phyloP scores from a whole-genome alignment of 2,329 filamentous ascomycete genomes.

The Beauveria pseudobassiana region DNA sequence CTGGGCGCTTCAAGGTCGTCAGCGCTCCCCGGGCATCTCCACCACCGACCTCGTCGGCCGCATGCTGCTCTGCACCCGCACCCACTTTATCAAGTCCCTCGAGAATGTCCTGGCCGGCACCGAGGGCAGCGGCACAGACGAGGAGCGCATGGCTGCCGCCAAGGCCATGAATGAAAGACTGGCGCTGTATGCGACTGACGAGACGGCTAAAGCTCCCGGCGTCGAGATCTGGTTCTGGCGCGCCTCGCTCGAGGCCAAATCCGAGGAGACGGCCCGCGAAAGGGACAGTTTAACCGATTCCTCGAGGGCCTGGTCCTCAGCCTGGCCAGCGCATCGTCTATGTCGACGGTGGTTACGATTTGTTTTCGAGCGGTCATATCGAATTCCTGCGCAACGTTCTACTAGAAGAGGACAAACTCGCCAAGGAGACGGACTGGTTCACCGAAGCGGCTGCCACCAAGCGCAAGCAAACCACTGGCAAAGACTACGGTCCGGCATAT shows the following conservation, averaged over 20 bases:
- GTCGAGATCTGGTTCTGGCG: constrained; percentile 83
- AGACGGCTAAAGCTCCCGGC: constrained; percentile 69
- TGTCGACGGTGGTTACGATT: constrained; percentile 92
- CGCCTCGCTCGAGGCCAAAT: constrained; percentile 42
- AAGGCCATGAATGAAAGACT: constrained; percentile 70
- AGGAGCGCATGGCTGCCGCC: constrained; percentile 58
- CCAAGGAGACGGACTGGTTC: constrained; percentile 66
- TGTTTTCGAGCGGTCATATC: constrained; percentile 95
- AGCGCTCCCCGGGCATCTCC: constrained; percentile 90
- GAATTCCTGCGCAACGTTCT: constrained; percentile 81
- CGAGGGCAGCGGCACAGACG: constrained; percentile 62
- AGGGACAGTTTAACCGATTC: constrained; percentile 58
- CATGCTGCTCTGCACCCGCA: constrained; percentile 93
- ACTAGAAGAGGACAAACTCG: constrained; percentile 63
- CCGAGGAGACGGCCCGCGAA: constrained; percentile 39
- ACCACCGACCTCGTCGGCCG: constrained; percentile 97
- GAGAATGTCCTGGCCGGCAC: constrained; percentile 59
- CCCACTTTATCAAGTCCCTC: constrained; percentile 83
- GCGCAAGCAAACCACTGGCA: constrained; percentile 52
- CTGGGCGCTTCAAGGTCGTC: constrained; percentile 90
- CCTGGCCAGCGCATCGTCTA: constrained; percentile 84
- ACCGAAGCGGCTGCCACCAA: constrained; percentile 54
- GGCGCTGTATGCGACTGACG: constrained; percentile 78
- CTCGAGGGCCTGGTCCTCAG: constrained; percentile 60
- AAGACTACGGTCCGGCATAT: constrained; percentile 75